These are phyloP conservation scores for Cucumis cinereus DNA, from an alignment of 306 rosid species.

Conservation along the genomic window DNA sequence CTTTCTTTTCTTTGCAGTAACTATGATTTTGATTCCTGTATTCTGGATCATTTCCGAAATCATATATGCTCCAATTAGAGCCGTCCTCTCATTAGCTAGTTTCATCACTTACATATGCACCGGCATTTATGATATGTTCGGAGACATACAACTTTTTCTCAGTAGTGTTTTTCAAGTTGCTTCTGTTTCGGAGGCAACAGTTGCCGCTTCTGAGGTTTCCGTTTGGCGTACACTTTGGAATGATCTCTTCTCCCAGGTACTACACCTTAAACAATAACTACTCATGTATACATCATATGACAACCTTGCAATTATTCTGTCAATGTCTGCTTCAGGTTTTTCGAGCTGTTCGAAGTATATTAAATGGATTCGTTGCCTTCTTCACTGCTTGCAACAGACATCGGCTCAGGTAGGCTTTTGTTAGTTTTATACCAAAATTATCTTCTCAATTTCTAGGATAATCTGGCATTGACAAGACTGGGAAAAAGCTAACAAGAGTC, in stretches of 20 bases:
- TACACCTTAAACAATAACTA: background rate
- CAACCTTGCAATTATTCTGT: background rate
- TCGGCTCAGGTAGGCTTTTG: constrained; percentile 64
- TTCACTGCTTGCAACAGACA: constrained; percentile 90
- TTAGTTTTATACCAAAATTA: background rate
- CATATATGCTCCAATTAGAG: constrained; percentile 61
- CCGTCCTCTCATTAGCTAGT: constrained; percentile 32
- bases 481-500: background rate
- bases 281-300: background rate
- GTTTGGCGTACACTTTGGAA: constrained; percentile 86
- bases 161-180: constrained; percentile 48
- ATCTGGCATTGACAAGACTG: background rate
- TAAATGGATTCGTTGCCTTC: constrained; percentile 77
- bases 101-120: constrained; percentile 26
- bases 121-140: constrained; percentile 22
- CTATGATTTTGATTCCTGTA: constrained; percentile 44
- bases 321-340: constrained; percentile 44
- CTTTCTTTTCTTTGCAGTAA: constrained; percentile 32
- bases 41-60: constrained; percentile 56
- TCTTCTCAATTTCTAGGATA: background rate
- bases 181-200: constrained; percentile 60
- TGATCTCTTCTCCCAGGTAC: constrained; percentile 90
- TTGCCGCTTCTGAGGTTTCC: constrained; percentile 51
- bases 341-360: constrained; percentile 77
- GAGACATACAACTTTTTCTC: constrained; percentile 39